Base-by-base conservation (phyloP, 2,329 filamentous ascomycete genomes). In the Beauveria caledonica region DNA sequence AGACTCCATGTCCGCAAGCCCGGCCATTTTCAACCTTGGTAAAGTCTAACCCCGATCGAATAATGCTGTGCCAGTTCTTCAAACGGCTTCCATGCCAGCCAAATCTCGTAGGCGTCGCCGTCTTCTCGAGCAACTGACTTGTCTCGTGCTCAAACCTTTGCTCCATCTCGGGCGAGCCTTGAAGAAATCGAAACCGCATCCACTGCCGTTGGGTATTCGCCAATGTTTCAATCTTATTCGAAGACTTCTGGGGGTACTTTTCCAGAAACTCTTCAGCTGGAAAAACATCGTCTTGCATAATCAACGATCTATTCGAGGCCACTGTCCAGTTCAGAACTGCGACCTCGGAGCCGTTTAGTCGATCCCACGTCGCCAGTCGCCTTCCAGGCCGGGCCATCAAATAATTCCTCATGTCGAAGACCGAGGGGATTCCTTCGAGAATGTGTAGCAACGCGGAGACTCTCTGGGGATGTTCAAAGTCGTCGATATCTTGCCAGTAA, bases 131-230 rank as follows among this genome's bases (percentile, higher is more conserved):
- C 74, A 68, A 42, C 78, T 76, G 3, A 94, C 78, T 15, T 86
- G 84, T 23, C 83, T 72, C 7, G n/a, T 56, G 17, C 85, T 75
- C 55, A 68, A 97, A 96, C 2, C 84, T 80, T 39, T 86, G 78
- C 69, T 97, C 92, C 68, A 92, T 95, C 68, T 96, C 90, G 0
- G 91, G 91, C 0, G 90, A 88, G 9, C 92, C 92, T 77, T 96
- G 93, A 0, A 88, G 87, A 66, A 97, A 91, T 29, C 90, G 83
- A 67, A 96, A 97, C 70, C 96, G 92, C 60, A 90, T 78, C 80
- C 86, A 93, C 2, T 52, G 58, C 4, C 73, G 77, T 0, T 77
- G 68, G 75, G 0, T 86, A 87, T 25, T 75, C 76, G 42, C 5
- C n/a, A 3, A 17, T 8, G 45, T n/a, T 5, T 11, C 9, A 3